Evolutionary conservation across 2,329 filamentous ascomycete species (phyloP), one percentile per base, ranked within the genome.

Genomic region (Aspergillus brasiliensis): DNA sequence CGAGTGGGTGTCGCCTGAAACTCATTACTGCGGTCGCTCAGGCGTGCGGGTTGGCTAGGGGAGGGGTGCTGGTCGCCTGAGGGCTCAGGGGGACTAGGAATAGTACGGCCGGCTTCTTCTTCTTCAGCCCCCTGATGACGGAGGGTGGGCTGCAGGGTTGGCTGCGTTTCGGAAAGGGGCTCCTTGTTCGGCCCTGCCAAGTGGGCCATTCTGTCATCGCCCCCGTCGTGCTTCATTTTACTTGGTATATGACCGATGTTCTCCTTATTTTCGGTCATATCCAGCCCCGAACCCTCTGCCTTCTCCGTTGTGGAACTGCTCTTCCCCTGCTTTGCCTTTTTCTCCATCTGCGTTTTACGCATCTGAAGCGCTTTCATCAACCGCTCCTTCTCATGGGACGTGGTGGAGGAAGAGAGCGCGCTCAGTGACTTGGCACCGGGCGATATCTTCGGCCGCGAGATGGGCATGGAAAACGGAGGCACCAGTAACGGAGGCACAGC

Each of bases 281-380:
- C 59, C 27, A 51, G 23, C 25, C 51, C 46, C 10, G 58, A 27
- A 19, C 59, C 59, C 23, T 53, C 40, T 19, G 65, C 65, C 51
- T 66, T 59, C 21, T 65, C 62, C 58, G 44, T 49, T 42, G 60
- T 58, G 23, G 69, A 62, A 58, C 68, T 71, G 52, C 67, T 71
- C 58, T 71, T 72, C 19, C 63, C 67, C 56, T 72, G 63, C 46
- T 68, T 67, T 8, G 72, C 74, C 34, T 72, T 71, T 60, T 73
- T 76, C 38, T 72, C 74, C 72, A 88, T 87, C 75, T 92, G 92
- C 77, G 90, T 92, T 76, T 96, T 95, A 55, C 94, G 86, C 67
- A 97, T 77, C 75, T 97, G 91, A 78, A 97, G 84, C 7, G 95
- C 95, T 79, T 96, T 97, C 91, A 97, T 93, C 63, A 99, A 81